These are phyloP conservation scores for Fagopyrum tataricum DNA, from an alignment of 148 eudicot species.

Conservation along the genomic window DNA sequence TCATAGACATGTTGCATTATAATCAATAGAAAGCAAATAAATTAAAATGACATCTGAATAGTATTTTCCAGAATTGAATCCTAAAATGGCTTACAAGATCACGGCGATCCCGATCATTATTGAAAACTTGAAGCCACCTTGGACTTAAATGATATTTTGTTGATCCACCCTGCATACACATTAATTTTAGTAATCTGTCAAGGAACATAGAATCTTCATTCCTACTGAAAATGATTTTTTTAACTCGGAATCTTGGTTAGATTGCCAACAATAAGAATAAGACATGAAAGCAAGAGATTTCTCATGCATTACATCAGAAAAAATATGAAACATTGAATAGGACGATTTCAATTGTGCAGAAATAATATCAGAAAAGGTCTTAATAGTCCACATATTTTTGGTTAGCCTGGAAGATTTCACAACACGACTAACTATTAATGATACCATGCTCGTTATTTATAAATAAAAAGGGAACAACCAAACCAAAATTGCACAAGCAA, in stretches of 20 bases:
- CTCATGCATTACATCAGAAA: background rate
- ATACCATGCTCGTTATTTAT: background rate
- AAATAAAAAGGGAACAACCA: background rate
- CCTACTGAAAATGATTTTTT: background rate
- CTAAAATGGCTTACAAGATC: slow-evolving; percentile 73
- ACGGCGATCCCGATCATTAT: slow-evolving; percentile 94
- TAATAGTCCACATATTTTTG: background rate
- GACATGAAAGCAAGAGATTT: background rate
- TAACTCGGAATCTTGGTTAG: background rate
- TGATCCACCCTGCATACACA: slow-evolving; percentile 74
- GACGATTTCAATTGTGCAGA: background rate
- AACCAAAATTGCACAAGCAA: background rate
- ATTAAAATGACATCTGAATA: background rate
- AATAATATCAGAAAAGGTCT: background rate
- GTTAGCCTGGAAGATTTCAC: background rate
- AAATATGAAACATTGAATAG: background rate
- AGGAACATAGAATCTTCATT: background rate
- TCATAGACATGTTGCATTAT: background rate
- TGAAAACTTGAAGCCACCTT: slow-evolving; percentile 90
- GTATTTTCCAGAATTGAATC: background rate
- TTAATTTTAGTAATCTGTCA: background rate
- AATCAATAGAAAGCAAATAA: background rate
- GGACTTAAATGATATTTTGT: slow-evolving; percentile 90
- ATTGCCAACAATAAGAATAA: background rate
- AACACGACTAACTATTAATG: background rate